These are phyloP conservation scores for Phytopythium kandeliae DNA, from an alignment of 352 stramenopile genomes.

Conservation along the genomic window DNA sequence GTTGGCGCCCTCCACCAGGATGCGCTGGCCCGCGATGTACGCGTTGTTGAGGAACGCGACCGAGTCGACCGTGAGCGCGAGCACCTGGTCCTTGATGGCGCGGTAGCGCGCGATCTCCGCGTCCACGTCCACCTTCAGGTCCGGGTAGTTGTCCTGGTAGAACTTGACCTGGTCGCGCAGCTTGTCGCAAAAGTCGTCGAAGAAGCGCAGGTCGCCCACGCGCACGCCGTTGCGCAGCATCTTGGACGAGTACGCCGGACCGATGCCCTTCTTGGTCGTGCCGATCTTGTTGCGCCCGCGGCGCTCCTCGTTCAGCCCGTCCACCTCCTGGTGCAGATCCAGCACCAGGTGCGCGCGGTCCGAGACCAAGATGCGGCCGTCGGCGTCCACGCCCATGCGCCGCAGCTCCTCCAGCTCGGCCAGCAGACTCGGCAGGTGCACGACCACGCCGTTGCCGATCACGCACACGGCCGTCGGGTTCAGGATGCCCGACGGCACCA, in stretches of 20 bases:
- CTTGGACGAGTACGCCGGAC: conserved; percentile 98
- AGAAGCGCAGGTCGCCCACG: conserved; percentile 93
- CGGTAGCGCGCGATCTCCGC: conserved; percentile 85
- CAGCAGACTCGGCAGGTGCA: conserved; percentile 96
- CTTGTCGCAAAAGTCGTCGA: conserved; percentile 86
- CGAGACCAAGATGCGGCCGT: conserved; percentile 95
- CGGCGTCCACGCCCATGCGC: conserved; percentile 85
- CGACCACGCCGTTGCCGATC: conserved; percentile 98
- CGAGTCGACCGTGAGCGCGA: conserved; percentile 93
- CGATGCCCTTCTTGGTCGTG: conserved; percentile 99
- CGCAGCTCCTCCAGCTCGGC: conserved; percentile 92
- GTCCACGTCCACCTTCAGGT: conserved; percentile 72
- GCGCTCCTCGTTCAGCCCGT: conserved; percentile 80
- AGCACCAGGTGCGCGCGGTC: conserved; percentile 98
- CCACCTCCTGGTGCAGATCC: conserved; percentile 96
- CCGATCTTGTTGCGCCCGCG: conserved; percentile 97
- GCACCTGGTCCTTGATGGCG: conserved; percentile 75
- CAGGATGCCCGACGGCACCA: conserved; percentile 97
- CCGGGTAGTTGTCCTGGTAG: conserved; percentile 88
- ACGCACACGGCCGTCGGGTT: conserved; percentile 94
- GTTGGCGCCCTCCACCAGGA: conserved; percentile 98
- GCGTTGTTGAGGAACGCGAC: conserved; percentile 96
- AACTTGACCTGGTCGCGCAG: conserved; percentile 91
- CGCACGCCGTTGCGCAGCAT: conserved; percentile 97
- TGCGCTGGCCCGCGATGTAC: conserved; percentile 94